These are phyloP conservation scores for Candida namnaoensis DNA, from an alignment of 805 yeast genomes.

Conservation along the genomic window DNA sequence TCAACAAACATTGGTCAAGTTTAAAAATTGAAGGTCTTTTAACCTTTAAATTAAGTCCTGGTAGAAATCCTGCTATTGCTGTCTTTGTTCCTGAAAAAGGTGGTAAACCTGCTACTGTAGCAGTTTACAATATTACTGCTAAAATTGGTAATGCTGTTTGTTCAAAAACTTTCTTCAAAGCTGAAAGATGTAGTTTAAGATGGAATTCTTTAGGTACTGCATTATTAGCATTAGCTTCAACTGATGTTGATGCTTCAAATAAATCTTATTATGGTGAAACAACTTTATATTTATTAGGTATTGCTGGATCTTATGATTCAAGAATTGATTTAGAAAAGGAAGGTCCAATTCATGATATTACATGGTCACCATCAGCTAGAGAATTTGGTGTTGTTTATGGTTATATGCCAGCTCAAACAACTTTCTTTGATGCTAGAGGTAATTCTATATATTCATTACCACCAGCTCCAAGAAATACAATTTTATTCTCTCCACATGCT, in stretches of 20 bases:
- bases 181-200: conserved; percentile 83
- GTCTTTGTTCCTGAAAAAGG: conserved; percentile 80
- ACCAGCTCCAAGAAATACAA: conserved; percentile 81
- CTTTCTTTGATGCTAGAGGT: conserved; percentile 93
- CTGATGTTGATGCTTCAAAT: conserved; percentile 92
- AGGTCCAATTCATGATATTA: conserved; percentile 95
- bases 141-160: conserved; percentile 58
- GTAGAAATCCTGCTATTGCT: conserved; percentile 83
- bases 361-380: conserved; percentile 94
- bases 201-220: conserved; percentile 97
- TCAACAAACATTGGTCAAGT: conserved; percentile 48
- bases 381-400: conserved; percentile 98
- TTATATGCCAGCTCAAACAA: conserved; percentile 93
- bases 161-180: conserved; percentile 86
- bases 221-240: conserved; percentile 83
- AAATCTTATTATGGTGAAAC: conserved; percentile 97
- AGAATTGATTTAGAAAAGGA: conserved; percentile 82
- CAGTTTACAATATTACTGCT: conserved; percentile 74
- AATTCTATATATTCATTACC: conserved; percentile 77
- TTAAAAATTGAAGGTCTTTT: conserved; percentile 45
- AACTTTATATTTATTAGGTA: conserved; percentile 80
- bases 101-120: conserved; percentile 86
- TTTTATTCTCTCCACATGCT: conserved; percentile 90
- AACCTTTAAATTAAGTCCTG: conserved; percentile 73
- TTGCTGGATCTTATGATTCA: conserved; percentile 87